phyloP scores from a whole-genome alignment of 371 early-diverging fungal species.

The Basidiobolus meristosporus region DNA sequence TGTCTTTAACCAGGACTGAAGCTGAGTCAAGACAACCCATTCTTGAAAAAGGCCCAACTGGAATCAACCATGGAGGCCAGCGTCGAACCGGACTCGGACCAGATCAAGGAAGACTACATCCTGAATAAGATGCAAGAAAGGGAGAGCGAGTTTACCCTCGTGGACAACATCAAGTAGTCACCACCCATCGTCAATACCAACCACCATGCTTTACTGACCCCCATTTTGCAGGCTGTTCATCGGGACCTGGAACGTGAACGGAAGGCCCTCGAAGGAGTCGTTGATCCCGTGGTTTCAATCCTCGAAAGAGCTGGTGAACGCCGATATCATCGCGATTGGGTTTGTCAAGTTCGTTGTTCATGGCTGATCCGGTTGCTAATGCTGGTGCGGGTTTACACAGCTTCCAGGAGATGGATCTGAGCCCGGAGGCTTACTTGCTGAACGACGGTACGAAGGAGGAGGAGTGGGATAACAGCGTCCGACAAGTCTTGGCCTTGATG shows the following conservation, averaged over 20 bases:
- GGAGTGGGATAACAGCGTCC: conserved; percentile 58
- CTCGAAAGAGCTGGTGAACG: conserved; percentile 16
- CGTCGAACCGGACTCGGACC: conserved; percentile 3
- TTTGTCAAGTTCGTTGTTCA: too few species aligned
- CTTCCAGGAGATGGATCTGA: conserved; percentile 79
- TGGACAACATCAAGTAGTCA: conserved; percentile 20
- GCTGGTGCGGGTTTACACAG: too few species aligned
- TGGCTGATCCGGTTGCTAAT: too few species aligned
- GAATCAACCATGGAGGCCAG: conserved; percentile 3
- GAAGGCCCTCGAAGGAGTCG: conserved; percentile 31
- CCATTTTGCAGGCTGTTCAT: conserved; percentile 31
- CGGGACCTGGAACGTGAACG: conserved; percentile 89
- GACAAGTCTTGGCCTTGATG: conserved; percentile 29
- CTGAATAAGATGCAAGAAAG: conserved; percentile 23
- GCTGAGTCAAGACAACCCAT: background rate
- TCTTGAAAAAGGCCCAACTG: conserved; percentile 7
- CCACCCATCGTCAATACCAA: background rate
- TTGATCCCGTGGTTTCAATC: conserved; percentile 45
- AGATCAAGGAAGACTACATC: conserved; percentile 35
- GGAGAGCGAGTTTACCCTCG: conserved; percentile 26
- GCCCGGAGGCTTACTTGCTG: conserved; percentile 66
- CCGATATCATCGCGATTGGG: conserved; percentile 56
- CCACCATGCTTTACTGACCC: background rate
- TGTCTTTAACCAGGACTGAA: background rate
- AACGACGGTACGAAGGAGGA: conserved; percentile 53